Evolutionary conservation across 2,329 filamentous ascomycete species (phyloP).

Genomic region (Aspergillus persii): DNA sequence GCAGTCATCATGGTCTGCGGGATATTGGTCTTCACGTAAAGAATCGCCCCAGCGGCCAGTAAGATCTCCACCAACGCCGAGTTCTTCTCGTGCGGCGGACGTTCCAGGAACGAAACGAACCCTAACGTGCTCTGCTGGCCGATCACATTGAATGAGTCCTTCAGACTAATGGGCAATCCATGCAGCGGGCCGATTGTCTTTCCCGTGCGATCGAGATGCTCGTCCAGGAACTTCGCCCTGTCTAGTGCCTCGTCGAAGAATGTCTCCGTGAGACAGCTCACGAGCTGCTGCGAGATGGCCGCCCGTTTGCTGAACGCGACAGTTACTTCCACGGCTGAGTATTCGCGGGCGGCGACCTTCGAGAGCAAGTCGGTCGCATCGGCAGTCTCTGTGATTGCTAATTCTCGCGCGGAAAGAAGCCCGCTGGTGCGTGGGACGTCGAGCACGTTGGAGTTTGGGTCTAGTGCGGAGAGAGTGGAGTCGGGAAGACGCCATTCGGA

Average conservation of each 20-base stretch:
- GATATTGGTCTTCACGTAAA: constrained; percentile 68
- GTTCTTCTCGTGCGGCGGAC: constrained; percentile 53
- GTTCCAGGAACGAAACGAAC: constrained; percentile 58
- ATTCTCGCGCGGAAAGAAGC: not conserved
- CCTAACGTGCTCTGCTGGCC: constrained; percentile 57
- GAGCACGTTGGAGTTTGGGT: not conserved
- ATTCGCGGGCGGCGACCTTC: constrained; percentile 1
- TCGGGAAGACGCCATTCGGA: constrained; percentile 27
- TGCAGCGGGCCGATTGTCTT: constrained; percentile 58
- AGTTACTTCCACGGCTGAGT: constrained; percentile 11
- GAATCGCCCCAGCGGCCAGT: constrained; percentile 58
- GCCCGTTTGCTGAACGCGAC: constrained; percentile 38
- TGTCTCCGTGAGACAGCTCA: constrained; percentile 51
- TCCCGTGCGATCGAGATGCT: constrained; percentile 38
- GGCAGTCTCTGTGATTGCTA: not conserved
- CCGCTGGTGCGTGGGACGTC: constrained; percentile 14
- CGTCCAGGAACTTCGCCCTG: constrained; percentile 50
- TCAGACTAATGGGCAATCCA: constrained; percentile 58
- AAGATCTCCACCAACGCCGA: constrained; percentile 58
- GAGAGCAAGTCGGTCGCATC: not conserved
- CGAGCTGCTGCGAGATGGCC: constrained; percentile 34
- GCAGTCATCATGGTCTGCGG: constrained; percentile 54
- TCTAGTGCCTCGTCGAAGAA: constrained; percentile 51
- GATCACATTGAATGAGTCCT: constrained; percentile 47
- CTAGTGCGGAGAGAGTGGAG: not conserved